Percentiles rank a stretch among this genome's conserved stretches.
Evolutionary conservation across 1,139 yeast genomes (phyloP).

Genomic region (Debaryomyces robertsiae): DNA sequence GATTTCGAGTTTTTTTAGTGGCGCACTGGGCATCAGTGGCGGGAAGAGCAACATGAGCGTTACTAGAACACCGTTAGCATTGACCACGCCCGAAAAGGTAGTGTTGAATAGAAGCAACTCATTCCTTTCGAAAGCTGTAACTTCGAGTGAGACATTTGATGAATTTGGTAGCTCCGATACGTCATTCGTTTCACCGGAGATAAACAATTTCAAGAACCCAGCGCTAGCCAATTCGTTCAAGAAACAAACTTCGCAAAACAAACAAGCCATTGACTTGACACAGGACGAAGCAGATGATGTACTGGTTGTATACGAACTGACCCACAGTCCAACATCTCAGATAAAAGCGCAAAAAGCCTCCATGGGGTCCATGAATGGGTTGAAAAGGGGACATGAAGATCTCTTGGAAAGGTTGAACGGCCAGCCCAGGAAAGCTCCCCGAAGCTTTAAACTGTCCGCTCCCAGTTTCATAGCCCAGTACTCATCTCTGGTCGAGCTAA

Average conservation of each 20-base stretch:
- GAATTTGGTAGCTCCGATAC: slow-evolving; percentile 31
- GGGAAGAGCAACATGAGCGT: background rate
- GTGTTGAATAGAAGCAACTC: slow-evolving; percentile 24
- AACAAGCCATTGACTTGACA: slow-evolving; percentile 16
- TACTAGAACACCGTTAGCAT: slow-evolving; percentile 6
- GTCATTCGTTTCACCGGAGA: slow-evolving; percentile 35
- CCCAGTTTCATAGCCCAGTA: slow-evolving; percentile 1
- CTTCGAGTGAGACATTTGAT: slow-evolving; percentile 26
- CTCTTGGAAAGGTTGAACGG: slow-evolving; percentile 17
- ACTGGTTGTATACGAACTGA: slow-evolving; percentile 4
- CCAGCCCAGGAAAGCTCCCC: slow-evolving; percentile 27
- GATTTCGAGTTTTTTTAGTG: slow-evolving; percentile 22
- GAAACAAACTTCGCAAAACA: slow-evolving; percentile 3
- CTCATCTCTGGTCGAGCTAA: slow-evolving; percentile 19
- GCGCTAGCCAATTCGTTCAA: slow-evolving; percentile 17
- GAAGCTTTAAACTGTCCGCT: slow-evolving; percentile 7
- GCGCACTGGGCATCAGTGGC: background rate
- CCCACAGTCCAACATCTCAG: slow-evolving; percentile 6
- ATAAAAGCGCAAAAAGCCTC: slow-evolving; percentile 2
- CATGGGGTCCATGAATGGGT: background rate
- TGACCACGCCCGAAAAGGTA: slow-evolving; percentile 24
- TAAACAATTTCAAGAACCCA: slow-evolving; percentile 30
- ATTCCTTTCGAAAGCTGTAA: slow-evolving; percentile 20
- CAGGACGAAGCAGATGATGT: slow-evolving; percentile 11
- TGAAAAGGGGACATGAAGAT: slow-evolving; percentile 14